Base-by-base conservation (phyloP, 768 basidiomycete species). In the Naganishia kalamii region DNA sequence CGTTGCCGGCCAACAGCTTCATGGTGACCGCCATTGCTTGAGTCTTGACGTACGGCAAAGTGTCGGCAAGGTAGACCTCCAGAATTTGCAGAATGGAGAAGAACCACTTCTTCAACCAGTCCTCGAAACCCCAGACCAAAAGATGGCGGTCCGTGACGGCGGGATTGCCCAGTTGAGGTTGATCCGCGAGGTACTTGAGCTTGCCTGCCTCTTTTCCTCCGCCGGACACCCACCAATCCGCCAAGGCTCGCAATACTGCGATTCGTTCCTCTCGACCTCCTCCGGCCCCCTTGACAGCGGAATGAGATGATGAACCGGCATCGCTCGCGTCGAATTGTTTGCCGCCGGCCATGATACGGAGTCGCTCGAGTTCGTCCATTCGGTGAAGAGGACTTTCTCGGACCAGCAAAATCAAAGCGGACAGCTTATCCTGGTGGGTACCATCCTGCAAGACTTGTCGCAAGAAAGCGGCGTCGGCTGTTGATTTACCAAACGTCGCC, bases 51-150 rank as follows among this genome's bases (percentile, higher is more conserved):
- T 93, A 97, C 2, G 87, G 83, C 3, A 97, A 82, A 0, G 90
- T 86, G 75, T 98, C 93, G 61, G 89, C 82, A 0, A 89, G 87
- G 52, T 93, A 82, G 2, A 88, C 90, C 84, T 99, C 94, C 19
- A 97, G 84, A 41, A 89, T 85, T 75, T 94, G 90, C 3, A 98
- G 83, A 41, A 96, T 78, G 1, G 87, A 86, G 79, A 94, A 98
- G 80, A 96, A 97, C 77, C 88, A 98, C 69, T 92, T 92, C 79
- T 99, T 99, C 54, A 97, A 76, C 89, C 91, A 97, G 71, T 98
- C 94, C 77, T 99, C 96, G 76, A 96, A 98, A 67, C 87, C 88
- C 87, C 89, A 98, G 3, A 87, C 65, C 5, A 92, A 71, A 0
- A 97, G 78, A 74, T 89, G 85, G 59, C 84, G 81, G 63, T 93